phyloP scores from a whole-genome alignment of 2,329 filamentous ascomycete genomes.

The Penicillium aurantiogriseum region DNA sequence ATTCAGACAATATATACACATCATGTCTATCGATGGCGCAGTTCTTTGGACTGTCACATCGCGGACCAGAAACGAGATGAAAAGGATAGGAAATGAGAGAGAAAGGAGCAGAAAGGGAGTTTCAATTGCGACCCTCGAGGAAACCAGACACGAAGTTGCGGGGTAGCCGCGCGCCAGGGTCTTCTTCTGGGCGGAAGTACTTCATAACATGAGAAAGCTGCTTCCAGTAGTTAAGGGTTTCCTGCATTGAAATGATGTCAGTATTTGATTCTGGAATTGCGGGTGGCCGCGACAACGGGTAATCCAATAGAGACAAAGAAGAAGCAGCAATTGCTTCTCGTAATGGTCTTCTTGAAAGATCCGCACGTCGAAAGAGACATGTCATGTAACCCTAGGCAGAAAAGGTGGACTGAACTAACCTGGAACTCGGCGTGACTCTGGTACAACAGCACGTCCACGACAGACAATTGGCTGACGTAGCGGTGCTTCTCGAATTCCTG shows the following conservation, averaged over 20 bases:
- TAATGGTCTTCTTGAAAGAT: not conserved
- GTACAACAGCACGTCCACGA: slow-evolving; percentile 85
- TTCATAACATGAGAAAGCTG: slow-evolving; percentile 93
- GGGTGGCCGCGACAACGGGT: too few relatives aligned
- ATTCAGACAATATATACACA: slow-evolving; percentile 41
- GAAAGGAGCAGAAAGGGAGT: slow-evolving; percentile 18
- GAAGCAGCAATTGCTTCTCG: not conserved
- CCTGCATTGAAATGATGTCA: slow-evolving; percentile 53
- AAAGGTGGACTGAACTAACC: slow-evolving; percentile 52
- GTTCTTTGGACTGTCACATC: slow-evolving; percentile 13
- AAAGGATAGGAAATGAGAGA: slow-evolving; percentile 13
- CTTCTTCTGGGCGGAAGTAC: slow-evolving; percentile 90
- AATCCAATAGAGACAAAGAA: not conserved
- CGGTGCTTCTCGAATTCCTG: slow-evolving; percentile 96
- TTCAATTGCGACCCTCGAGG: slow-evolving; percentile 71
- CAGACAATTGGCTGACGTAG: slow-evolving; percentile 83
- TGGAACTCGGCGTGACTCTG: slow-evolving; percentile 94
- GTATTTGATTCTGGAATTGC: not conserved
- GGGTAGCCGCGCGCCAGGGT: slow-evolving; percentile 71
- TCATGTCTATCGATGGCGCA: slow-evolving; percentile 30
- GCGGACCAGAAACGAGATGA: slow-evolving; percentile 23
- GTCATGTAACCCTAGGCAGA: not conserved
- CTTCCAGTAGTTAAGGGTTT: slow-evolving; percentile 99
- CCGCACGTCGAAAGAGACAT: not conserved
- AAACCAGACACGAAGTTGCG: slow-evolving; percentile 92